phyloP scores from a whole-genome alignment of 371 early-diverging fungal species.

The Funneliformis caledonium region DNA sequence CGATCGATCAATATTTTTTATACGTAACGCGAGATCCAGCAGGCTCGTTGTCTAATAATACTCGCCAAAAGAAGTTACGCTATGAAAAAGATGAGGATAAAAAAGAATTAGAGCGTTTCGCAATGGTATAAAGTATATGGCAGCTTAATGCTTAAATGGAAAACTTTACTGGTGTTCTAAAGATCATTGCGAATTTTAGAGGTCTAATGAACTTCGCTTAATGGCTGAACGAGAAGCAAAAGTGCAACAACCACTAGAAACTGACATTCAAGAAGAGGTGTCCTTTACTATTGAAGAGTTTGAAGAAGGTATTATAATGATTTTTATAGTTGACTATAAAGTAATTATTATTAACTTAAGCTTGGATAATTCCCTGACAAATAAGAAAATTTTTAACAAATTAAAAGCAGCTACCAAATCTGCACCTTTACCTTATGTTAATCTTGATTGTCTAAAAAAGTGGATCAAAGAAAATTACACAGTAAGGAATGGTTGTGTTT shows the following conservation, averaged over 20 bases:
- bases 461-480: too few species aligned
- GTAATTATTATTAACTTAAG: conserved; percentile 10
- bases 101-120: too few species aligned
- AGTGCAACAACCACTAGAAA: background rate
- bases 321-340: conserved; percentile 1
- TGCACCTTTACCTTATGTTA: too few species aligned
- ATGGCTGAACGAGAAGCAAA: background rate
- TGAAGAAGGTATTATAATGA: conserved; percentile 26
- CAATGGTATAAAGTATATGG: too few species aligned
- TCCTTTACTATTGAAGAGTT: conserved; percentile 11
- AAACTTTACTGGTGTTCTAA: conserved; percentile 1
- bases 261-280: background rate
- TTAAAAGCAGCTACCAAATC: conserved; percentile 2
- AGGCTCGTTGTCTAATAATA: too few species aligned
- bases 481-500: too few species aligned
- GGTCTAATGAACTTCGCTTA: background rate
- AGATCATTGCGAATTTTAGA: conserved; percentile 14
- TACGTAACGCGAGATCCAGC: too few species aligned
- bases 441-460: too few species aligned
- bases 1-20: too few species aligned
- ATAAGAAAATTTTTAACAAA: conserved; percentile 14
- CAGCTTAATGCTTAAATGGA: background rate
- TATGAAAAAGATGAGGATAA: too few species aligned
- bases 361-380: background rate
- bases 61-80: too few species aligned